phyloP scores from a whole-genome alignment of 148 eudicot genomes.

The Rhododendron molle region DNA sequence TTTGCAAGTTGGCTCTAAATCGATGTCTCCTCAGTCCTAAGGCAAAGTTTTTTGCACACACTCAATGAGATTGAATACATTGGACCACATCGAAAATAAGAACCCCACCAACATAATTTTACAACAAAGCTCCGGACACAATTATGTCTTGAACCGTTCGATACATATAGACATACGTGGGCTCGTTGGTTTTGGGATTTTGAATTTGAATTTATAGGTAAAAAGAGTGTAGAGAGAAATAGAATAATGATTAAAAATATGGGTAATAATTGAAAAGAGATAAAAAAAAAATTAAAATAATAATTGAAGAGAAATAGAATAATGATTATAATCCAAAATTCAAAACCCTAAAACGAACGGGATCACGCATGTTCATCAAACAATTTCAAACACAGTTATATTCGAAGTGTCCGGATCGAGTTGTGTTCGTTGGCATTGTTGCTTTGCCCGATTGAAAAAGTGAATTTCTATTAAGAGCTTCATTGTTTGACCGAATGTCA shows the following conservation, averaged over 20 bases:
- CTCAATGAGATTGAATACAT: neutral
- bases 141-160: neutral
- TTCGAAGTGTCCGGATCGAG: neutral
- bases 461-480: neutral
- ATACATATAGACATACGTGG: too few relatives aligned
- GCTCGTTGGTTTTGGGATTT: too few relatives aligned
- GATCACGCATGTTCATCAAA: neutral
- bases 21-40: slow-evolving; percentile 6
- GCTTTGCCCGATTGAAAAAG: neutral
- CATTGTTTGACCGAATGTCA: neutral
- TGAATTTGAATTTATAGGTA: too few relatives aligned
- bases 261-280: too few relatives aligned
- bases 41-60: neutral
- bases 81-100: slow-evolving; percentile 15
- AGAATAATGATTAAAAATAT: too few relatives aligned
- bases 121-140: neutral
- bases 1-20: slow-evolving; percentile 15
- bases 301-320: too few relatives aligned
- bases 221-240: too few relatives aligned
- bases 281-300: too few relatives aligned
- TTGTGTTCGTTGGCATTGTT: neutral
- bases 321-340: too few relatives aligned
- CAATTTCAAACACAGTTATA: too few relatives aligned
- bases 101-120: neutral
- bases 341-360: too few relatives aligned